Evolutionary conservation across 805 yeast genomes (phyloP), one percentile per base, ranked within the genome.

Genomic region (Barnettozyma pratensis): DNA sequence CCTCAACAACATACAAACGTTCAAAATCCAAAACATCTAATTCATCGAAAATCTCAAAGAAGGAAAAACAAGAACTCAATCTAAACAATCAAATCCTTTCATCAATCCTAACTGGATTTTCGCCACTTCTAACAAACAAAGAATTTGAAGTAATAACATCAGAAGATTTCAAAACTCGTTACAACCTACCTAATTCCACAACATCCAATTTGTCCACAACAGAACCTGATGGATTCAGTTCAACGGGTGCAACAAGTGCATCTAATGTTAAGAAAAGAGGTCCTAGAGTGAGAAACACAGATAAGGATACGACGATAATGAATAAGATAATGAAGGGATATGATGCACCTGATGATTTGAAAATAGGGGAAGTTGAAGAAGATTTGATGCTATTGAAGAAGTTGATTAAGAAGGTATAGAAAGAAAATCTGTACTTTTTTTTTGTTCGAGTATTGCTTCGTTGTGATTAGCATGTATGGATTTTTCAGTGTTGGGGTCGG

Each of bases 81-180:
- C n/a, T 48, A 37, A 11, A 41, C 30, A 43, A 37, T 39, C 50
- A 37, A 14, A 40, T 36, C 7, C 41, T 53, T 5, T 37, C 54
- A 1, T 48, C 58, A 10, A 47, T 62, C 1, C 45, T 65, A 30
- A 68, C 66, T 45, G 68, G 68, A 2, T 52, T 61, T 40, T 55
- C 68, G 0, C 66, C 70, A 5, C 52, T 70, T 7, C 31, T 64
- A 3, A 56, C 70, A 4, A 49, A 55, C 7, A 60, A 60, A 7
- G 75, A 72, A 42, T 70, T 72, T 47, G 47, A 42, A 9, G 37
- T 56, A 10, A 54, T 67, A 6, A 64, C 71, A 52, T 41, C 59
- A 52, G 49, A 60, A 48, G 57, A 56, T 49, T 12, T 55, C 14
- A 44, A 45, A 5, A 52, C 31, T 41, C 52, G 40, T 46, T 49